These are phyloP conservation scores for Fusarium anthophilum DNA, from an alignment of 2,329 filamentous ascomycete genomes.

Conservation along the genomic window DNA sequence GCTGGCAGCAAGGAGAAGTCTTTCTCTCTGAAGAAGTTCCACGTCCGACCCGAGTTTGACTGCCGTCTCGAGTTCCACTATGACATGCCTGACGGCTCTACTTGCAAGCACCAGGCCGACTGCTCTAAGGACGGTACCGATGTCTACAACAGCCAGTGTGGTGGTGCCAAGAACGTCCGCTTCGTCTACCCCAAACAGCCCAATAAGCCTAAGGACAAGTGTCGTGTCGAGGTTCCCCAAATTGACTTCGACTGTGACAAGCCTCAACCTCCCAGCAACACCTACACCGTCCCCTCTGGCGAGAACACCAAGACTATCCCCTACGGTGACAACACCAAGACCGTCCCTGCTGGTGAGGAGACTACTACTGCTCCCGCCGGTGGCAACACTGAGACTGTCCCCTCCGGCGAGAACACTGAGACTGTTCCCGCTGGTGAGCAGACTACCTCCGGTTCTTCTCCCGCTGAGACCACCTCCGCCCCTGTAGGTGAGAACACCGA, in stretches of 20 bases:
- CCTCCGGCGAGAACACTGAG: slow-evolving; percentile 1
- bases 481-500: slow-evolving; percentile 26
- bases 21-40: slow-evolving; percentile 81
- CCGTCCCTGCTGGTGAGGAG: slow-evolving; percentile 57
- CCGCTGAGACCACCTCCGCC: slow-evolving; percentile 54
- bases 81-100: slow-evolving; percentile 82
- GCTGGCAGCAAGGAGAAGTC: slow-evolving; percentile 39
- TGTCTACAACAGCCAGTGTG: slow-evolving; percentile 88
- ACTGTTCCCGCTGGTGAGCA: slow-evolving; percentile 21
- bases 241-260: slow-evolving; percentile 77
- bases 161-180: slow-evolving; percentile 84
- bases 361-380: slow-evolving; percentile 61
- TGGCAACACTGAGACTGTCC: slow-evolving; percentile 55
- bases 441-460: slow-evolving; percentile 52
- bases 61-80: slow-evolving; percentile 87
- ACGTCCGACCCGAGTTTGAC: slow-evolving; percentile 79
- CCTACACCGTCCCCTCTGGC: slow-evolving; percentile 45
- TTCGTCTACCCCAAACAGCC: slow-evolving; percentile 71
- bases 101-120: slow-evolving; percentile 78
- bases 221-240: slow-evolving; percentile 77
- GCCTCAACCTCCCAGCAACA: slow-evolving; percentile 35
- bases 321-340: slow-evolving; percentile 21
- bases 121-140: slow-evolving; percentile 75
- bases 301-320: slow-evolving; percentile 51
- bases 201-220: slow-evolving; percentile 64